Evolutionary conservation across 2,329 filamentous ascomycete species (phyloP).

Genomic region (Penicillium digitatum): DNA sequence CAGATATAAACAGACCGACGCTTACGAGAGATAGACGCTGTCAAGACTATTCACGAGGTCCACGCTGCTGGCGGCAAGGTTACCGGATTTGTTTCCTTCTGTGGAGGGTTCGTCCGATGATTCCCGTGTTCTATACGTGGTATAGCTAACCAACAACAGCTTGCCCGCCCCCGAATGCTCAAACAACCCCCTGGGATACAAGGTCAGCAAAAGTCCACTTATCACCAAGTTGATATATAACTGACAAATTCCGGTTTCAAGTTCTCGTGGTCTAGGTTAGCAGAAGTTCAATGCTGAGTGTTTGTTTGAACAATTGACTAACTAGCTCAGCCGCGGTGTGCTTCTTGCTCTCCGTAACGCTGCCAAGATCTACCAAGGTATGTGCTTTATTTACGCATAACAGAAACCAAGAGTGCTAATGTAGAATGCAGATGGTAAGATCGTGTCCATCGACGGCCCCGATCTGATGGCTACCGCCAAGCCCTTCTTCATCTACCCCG

Average conservation of each 20-base stretch:
- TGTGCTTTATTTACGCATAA: background rate
- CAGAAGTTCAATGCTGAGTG: constrained; percentile 34
- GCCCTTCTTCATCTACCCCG: constrained; percentile 86
- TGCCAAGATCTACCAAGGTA: constrained; percentile 74
- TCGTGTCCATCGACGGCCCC: constrained; percentile 59
- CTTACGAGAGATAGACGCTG: constrained; percentile 55
- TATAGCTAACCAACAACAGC: constrained; percentile 2
- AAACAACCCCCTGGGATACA: constrained; percentile 89
- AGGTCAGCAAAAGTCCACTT: constrained; percentile 36
- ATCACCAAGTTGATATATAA: background rate
- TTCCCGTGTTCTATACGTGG: background rate
- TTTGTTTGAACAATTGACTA: background rate
- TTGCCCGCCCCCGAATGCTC: constrained; percentile 69
- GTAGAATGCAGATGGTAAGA: constrained; percentile 53
- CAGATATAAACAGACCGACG: background rate
- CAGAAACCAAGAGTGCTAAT: background rate
- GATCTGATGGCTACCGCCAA: constrained; percentile 84
- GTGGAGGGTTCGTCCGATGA: constrained; percentile 55
- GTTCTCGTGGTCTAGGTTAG: constrained; percentile 67
- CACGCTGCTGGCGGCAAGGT: constrained; percentile 85
- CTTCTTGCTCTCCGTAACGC: constrained; percentile 80
- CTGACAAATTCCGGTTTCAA: background rate
- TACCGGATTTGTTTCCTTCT: constrained; percentile 75
- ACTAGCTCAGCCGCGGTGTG: constrained; percentile 61
- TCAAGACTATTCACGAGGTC: constrained; percentile 77